These are phyloP conservation scores for Magnolia changhungtana DNA, from an alignment of 164 flowering plant species.

Conservation along the genomic window DNA sequence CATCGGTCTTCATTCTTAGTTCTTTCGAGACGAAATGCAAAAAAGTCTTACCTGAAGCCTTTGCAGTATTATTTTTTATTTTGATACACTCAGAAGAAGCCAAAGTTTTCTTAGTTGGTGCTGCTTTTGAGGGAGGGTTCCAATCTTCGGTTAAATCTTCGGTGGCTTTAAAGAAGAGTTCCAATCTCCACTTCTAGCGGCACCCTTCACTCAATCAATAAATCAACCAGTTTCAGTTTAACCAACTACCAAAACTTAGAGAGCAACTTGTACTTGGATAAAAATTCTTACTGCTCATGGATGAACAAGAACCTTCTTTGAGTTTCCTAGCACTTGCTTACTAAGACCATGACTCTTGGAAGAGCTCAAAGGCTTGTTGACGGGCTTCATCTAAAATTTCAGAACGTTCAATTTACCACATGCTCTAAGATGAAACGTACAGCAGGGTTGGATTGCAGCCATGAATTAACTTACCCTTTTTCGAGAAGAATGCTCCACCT, in stretches of 20 bases:
- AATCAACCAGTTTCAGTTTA: conserved; percentile 13
- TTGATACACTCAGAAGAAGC: conserved; percentile 31
- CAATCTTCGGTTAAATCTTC: conserved; percentile 30
- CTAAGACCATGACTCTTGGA: conserved; percentile 39
- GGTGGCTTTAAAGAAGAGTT: conserved; percentile 42
- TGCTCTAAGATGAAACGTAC: neutral
- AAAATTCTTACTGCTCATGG: conserved; percentile 32
- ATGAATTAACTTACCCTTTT: conserved; percentile 35
- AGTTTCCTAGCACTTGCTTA: conserved; percentile 30
- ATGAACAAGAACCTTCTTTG: conserved; percentile 32
- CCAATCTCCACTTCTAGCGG: conserved; percentile 27
- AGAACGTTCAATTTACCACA: neutral
- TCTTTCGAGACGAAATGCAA: neutral
- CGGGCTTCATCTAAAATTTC: conserved; percentile 37
- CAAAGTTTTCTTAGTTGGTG: conserved; percentile 45
- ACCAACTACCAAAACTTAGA: neutral
- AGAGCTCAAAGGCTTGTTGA: conserved; percentile 31
- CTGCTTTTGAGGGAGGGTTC: conserved; percentile 31
- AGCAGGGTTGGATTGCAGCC: neutral
- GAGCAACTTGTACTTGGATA: neutral
- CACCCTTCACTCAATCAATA: conserved; percentile 19
- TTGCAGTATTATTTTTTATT: conserved; percentile 28
- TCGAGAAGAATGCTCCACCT: conserved; percentile 31
- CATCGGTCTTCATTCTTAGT: no score
- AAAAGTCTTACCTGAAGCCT: conserved; percentile 29